These are phyloP conservation scores for Tinospora cordifolia DNA, from an alignment of 164 flowering plant species.

Conservation along the genomic window DNA sequence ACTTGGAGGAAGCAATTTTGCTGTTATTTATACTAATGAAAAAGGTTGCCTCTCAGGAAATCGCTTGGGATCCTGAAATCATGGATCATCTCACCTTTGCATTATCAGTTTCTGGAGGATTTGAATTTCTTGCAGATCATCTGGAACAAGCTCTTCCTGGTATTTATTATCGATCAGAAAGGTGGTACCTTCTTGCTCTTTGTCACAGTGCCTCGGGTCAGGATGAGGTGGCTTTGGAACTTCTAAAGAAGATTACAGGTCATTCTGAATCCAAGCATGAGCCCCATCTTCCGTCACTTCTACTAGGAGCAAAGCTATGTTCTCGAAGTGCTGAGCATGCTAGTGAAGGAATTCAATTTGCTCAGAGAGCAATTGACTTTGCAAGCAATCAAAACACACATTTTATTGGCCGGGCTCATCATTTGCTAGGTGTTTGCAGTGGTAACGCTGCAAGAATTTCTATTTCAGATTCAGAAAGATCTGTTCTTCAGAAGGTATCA, in stretches of 20 bases:
- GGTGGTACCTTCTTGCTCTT: slow-evolving; percentile 91
- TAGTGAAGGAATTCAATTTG: slow-evolving; percentile 59
- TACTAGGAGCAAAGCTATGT: slow-evolving; percentile 75
- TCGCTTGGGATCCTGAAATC: slow-evolving; percentile 78
- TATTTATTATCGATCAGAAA: slow-evolving; percentile 49
- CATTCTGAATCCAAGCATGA: slow-evolving; percentile 44
- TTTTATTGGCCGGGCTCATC: slow-evolving; percentile 46
- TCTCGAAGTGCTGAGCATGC: slow-evolving; percentile 46
- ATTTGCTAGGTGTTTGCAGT: slow-evolving; percentile 69
- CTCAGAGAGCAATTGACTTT: slow-evolving; percentile 39
- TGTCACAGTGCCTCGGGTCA: slow-evolving; percentile 81
- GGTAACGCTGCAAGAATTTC: slow-evolving; percentile 67
- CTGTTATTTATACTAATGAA: slow-evolving; percentile 62
- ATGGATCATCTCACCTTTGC: slow-evolving; percentile 77
- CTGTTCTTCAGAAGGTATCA: slow-evolving; percentile 40
- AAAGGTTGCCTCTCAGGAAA: slow-evolving; percentile 44
- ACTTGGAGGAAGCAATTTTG: slow-evolving; percentile 74
- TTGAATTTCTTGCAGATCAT: slow-evolving; percentile 59
- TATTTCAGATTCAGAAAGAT: slow-evolving; percentile 51
- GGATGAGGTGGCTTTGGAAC: slow-evolving; percentile 60
- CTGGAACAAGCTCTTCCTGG: slow-evolving; percentile 80
- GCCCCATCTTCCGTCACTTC: slow-evolving; percentile 52
- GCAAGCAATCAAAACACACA: slow-evolving; percentile 28
- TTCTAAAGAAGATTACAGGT: slow-evolving; percentile 51
- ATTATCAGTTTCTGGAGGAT: slow-evolving; percentile 50